Evolutionary conservation across 202 grass and related monocot genomes (phyloP).

Genomic region (Schoenoplectus triqueter): DNA sequence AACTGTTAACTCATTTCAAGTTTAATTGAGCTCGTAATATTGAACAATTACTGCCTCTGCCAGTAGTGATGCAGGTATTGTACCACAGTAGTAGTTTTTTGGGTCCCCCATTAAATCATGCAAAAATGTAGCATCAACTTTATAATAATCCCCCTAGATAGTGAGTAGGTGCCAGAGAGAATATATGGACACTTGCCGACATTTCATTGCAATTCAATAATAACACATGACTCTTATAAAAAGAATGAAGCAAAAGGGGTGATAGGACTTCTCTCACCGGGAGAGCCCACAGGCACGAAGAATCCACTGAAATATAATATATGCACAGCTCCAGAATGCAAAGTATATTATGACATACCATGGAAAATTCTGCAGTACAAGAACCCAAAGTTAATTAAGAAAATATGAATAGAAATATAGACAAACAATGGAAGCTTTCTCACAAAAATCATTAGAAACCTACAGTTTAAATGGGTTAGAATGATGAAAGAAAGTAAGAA

Average conservation of each 20-base stretch:
- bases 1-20: not conserved
- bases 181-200: not conserved
- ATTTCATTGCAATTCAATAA: not conserved
- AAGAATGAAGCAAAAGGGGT: slow-evolving; percentile 5
- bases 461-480: not conserved
- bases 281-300: slow-evolving; percentile 66
- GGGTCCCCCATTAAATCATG: not conserved
- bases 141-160: not conserved
- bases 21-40: not conserved
- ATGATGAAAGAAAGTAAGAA: slow-evolving; percentile 7
- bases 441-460: not conserved
- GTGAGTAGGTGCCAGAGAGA: no score
- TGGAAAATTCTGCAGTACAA: slow-evolving; percentile 73
- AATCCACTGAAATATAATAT: slow-evolving; percentile 82
- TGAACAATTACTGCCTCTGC: not conserved
- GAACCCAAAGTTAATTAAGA: not conserved
- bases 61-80: not conserved
- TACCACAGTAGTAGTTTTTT: not conserved
- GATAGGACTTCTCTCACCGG: slow-evolving; percentile 49
- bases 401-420: not conserved
- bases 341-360: slow-evolving; percentile 92
- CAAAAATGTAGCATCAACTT: not conserved
- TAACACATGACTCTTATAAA: not conserved
- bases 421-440: not conserved
- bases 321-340: slow-evolving; percentile 80